Evolutionary conservation across 352 stramenopile species (phyloP).

Genomic region (Pythium guiyangense): DNA sequence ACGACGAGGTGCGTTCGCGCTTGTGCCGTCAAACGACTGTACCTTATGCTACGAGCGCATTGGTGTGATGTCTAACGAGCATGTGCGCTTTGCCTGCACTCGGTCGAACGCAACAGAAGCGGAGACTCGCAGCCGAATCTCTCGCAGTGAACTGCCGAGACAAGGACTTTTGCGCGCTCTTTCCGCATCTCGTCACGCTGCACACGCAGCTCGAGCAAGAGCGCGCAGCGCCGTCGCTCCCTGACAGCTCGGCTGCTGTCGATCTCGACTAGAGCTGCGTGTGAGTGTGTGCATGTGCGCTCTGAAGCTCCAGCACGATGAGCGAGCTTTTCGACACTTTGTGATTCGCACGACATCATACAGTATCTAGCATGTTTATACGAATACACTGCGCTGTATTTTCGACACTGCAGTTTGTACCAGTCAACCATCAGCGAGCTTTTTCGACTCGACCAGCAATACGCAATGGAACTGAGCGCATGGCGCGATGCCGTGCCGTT

Average conservation of each 20-base stretch:
- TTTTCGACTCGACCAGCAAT: background rate
- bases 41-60: background rate
- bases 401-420: background rate
- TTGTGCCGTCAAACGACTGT: too few species aligned
- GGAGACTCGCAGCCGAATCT: conserved; percentile 53
- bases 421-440: background rate
- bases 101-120: conserved; percentile 38
- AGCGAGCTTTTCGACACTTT: too few species aligned
- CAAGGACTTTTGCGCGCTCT: conserved; percentile 80
- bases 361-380: background rate
- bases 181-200: conserved; percentile 78
- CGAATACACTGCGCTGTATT: background rate
- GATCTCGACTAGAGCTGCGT: background rate
- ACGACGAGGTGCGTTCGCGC: conserved; percentile 43
- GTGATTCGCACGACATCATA: background rate
- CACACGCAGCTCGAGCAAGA: conserved; percentile 18
- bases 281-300: too few species aligned
- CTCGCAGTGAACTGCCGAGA: conserved; percentile 78
- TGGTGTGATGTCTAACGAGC: background rate
- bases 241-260: background rate
- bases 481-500: conserved; percentile 33
- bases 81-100: background rate
- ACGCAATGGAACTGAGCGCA: conserved; percentile 12
- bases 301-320: too few species aligned
- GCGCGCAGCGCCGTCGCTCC: background rate